These are phyloP conservation scores for Alternaria postmessia DNA, from an alignment of 2,329 filamentous ascomycete genomes.

Conservation along the genomic window DNA sequence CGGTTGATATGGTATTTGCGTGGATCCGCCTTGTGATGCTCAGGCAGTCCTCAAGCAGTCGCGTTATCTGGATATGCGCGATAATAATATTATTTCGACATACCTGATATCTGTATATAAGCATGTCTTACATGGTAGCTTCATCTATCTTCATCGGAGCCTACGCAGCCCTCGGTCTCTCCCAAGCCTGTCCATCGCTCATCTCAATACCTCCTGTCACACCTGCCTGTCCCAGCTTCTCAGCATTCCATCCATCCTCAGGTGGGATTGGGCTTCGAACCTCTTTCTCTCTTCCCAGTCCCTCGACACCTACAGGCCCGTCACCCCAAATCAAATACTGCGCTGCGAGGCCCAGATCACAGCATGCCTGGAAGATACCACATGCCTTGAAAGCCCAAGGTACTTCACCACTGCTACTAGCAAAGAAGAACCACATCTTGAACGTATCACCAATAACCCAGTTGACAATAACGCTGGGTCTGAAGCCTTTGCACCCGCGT, in stretches of 20 bases:
- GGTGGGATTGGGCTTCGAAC: conserved; percentile 34
- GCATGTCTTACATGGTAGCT: not conserved
- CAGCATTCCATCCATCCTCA: conserved; percentile 21
- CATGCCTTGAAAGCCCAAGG: conserved; percentile 83
- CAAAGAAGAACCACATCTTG: conserved; percentile 82
- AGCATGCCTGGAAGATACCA: conserved; percentile 80
- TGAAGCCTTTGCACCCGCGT: conserved; percentile 78
- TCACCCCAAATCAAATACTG: conserved; percentile 66
- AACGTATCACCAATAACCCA: conserved; percentile 83
- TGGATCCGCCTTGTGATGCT: not conserved
- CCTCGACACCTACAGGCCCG: conserved; percentile 28
- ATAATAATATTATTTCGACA: conserved; percentile 3
- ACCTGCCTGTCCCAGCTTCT: conserved; percentile 19
- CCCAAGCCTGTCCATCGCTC: conserved; percentile 29
- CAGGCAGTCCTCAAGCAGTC: not conserved
- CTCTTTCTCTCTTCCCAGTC: conserved; percentile 28
- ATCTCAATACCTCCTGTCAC: conserved; percentile 28
- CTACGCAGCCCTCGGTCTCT: conserved; percentile 29
- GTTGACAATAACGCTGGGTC: conserved; percentile 75
- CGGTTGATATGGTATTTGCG: not conserved
- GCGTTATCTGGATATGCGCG: too few species aligned
- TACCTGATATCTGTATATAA: conserved; percentile 4
- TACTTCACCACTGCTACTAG: conserved; percentile 72
- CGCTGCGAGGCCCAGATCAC: conserved; percentile 76
- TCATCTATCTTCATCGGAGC: not conserved